Evolutionary conservation across 805 yeast species (phyloP).

Genomic region (Wickerhamomyces bovis): DNA sequence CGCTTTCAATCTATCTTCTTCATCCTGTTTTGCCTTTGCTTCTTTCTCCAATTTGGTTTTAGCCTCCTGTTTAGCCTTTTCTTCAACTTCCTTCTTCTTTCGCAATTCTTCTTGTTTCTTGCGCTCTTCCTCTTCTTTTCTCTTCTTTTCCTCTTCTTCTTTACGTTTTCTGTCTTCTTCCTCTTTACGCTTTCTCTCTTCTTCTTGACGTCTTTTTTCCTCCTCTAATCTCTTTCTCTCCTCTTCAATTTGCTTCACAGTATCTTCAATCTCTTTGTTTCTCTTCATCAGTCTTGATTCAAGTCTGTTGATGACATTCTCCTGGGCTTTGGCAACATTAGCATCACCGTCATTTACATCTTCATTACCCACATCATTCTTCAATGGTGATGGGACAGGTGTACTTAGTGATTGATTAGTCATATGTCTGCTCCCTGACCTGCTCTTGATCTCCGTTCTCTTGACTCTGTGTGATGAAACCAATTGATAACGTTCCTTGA

Average conservation of each 20-base stretch:
- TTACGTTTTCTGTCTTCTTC: neutral
- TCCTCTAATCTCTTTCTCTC: neutral
- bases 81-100: conserved; percentile 22
- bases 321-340: neutral
- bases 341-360: neutral
- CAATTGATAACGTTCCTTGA: neutral
- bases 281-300: neutral
- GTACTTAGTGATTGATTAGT: neutral
- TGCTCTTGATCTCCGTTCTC: neutral
- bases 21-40: conserved; percentile 13
- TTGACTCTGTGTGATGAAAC: neutral
- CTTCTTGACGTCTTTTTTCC: neutral
- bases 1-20: conserved; percentile 1
- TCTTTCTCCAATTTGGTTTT: conserved; percentile 8
- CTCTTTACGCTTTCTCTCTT: neutral
- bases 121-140: neutral
- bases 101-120: neutral
- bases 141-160: neutral
- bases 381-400: neutral
- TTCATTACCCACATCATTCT: neutral
- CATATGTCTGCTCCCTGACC: neutral
- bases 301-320: neutral
- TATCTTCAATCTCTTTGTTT: neutral
- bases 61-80: conserved; percentile 17
- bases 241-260: neutral